Percentiles rank a stretch among this genome's conserved stretches.
Evolutionary conservation across 352 stramenopile species (phyloP).

Genomic region (Pythium monospermum): DNA sequence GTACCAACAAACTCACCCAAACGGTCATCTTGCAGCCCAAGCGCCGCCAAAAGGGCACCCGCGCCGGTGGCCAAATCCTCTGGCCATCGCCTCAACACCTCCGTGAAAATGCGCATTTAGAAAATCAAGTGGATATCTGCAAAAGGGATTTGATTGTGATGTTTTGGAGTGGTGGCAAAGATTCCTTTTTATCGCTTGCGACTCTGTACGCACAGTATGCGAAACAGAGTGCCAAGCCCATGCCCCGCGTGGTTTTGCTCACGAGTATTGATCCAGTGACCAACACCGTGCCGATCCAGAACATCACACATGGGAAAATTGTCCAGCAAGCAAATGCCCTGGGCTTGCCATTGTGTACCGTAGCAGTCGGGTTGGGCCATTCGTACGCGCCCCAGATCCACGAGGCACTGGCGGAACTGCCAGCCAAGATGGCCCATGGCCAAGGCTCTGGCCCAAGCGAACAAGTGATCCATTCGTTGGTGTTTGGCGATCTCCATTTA

Average conservation of each 20-base stretch:
- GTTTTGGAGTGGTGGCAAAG: conserved; percentile 88
- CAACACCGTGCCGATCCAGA: conserved; percentile 79
- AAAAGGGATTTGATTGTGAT: conserved; percentile 62
- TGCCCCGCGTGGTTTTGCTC: conserved; percentile 67
- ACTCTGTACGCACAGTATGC: conserved; percentile 33
- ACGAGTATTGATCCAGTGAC: conserved; percentile 80
- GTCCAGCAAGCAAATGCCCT: conserved; percentile 68
- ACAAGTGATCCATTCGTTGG: conserved; percentile 39
- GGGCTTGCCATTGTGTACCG: conserved; percentile 68
- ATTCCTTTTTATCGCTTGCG: conserved; percentile 81
- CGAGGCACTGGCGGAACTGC: conserved; percentile 26
- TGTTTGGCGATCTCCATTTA: conserved; percentile 89
- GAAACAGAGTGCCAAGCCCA: conserved; percentile 16
- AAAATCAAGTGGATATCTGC: conserved; percentile 2
- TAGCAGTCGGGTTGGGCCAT: conserved; percentile 44
- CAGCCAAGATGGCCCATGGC: conserved; percentile 8
- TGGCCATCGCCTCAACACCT: conserved; percentile 23
- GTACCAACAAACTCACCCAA: conserved; percentile 32
- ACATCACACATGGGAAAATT: conserved; percentile 68
- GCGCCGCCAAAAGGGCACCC: conserved; percentile 21
- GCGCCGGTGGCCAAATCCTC: conserved; percentile 26
- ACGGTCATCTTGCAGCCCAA: conserved; percentile 24
- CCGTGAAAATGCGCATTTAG: conserved; percentile 11
- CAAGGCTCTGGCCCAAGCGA: conserved; percentile 18
- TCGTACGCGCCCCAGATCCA: conserved; percentile 28